Percentiles rank a stretch among this genome's conserved stretches.
phyloP scores from a whole-genome alignment of 192 early-diverging fungal species.

The Coemansia aciculifera region DNA sequence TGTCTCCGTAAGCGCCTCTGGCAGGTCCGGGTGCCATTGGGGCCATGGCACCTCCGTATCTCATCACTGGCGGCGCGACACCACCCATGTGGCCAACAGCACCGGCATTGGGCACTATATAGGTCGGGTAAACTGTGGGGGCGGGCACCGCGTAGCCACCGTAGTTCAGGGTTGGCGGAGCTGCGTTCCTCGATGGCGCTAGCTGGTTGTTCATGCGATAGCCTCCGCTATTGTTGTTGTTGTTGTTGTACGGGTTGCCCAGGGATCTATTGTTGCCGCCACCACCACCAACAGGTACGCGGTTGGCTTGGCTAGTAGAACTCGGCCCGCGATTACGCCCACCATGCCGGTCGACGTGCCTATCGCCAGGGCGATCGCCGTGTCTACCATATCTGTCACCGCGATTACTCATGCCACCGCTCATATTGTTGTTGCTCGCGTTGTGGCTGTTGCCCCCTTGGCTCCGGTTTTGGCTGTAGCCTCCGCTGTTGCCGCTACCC shows the following conservation, averaged over 20 bases:
- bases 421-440: conserved; percentile 4
- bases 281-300: conserved; percentile 28
- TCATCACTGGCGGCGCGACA: conserved; percentile 13
- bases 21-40: conserved; percentile 13
- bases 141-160: conserved; percentile 37
- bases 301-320: conserved; percentile 32
- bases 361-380: not conserved
- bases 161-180: conserved; percentile 26
- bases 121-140: conserved; percentile 20
- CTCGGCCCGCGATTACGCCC: conserved; percentile 24
- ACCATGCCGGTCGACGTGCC: conserved; percentile 21
- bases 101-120: conserved; percentile 25
- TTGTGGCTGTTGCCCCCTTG: conserved; percentile 4
- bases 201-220: conserved; percentile 22
- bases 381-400: conserved; percentile 25
- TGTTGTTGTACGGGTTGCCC: not conserved
- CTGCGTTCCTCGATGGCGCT: conserved; percentile 7
- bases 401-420: conserved; percentile 15
- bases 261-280: not conserved
- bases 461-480: conserved; percentile 4
- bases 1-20: conserved; percentile 21
- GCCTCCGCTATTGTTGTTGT: conserved; percentile 12
- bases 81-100: conserved; percentile 15
- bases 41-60: conserved; percentile 20
- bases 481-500: conserved; percentile 6